These are phyloP conservation scores for Fonsecaea erecta DNA, from an alignment of 2,329 filamentous ascomycete genomes.

Conservation along the genomic window DNA sequence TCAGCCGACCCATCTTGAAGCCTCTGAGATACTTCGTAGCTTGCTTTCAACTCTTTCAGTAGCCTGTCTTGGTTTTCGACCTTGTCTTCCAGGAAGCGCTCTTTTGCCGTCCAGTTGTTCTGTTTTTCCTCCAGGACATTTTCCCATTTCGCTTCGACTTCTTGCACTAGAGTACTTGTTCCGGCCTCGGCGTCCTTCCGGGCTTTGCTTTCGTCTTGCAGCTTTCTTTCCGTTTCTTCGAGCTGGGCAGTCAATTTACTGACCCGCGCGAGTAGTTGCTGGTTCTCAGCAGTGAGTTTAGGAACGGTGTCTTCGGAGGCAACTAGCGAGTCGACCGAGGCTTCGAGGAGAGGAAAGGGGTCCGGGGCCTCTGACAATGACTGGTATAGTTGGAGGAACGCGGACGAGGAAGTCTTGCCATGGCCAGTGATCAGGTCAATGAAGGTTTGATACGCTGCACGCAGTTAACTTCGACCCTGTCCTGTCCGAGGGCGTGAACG, in stretches of 20 bases:
- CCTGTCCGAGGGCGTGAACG: not conserved
- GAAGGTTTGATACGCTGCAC: slow-evolving; percentile 88
- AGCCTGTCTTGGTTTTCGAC: slow-evolving; percentile 90
- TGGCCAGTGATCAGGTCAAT: slow-evolving; percentile 96
- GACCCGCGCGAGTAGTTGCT: slow-evolving; percentile 80
- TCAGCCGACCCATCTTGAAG: slow-evolving; percentile 70
- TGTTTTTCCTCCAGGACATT: slow-evolving; percentile 91
- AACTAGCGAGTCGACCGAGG: slow-evolving; percentile 91
- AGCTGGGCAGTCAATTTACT: slow-evolving; percentile 76
- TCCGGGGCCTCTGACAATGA: slow-evolving; percentile 94
- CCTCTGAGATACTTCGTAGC: slow-evolving; percentile 92
- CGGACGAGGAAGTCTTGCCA: slow-evolving; percentile 89
- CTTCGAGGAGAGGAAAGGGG: slow-evolving; percentile 93
- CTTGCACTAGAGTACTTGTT: slow-evolving; percentile 80
- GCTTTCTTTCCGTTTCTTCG: slow-evolving; percentile 77
- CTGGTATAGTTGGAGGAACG: slow-evolving; percentile 91
- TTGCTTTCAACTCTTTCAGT: slow-evolving; percentile 93
- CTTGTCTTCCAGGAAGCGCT: slow-evolving; percentile 89
- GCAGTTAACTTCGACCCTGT: slow-evolving; percentile 10
- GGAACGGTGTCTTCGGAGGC: slow-evolving; percentile 90
- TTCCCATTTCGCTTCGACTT: slow-evolving; percentile 86
- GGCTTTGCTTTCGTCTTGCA: slow-evolving; percentile 76
- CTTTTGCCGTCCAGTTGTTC: slow-evolving; percentile 94
- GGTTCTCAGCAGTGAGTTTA: slow-evolving; percentile 84
- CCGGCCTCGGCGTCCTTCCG: slow-evolving; percentile 76